Percentiles rank a stretch among this genome's conserved stretches.
Evolutionary conservation across 495 filamentous ascomycete genomes (phyloP).

Genomic region (Lophium mytilinum): DNA sequence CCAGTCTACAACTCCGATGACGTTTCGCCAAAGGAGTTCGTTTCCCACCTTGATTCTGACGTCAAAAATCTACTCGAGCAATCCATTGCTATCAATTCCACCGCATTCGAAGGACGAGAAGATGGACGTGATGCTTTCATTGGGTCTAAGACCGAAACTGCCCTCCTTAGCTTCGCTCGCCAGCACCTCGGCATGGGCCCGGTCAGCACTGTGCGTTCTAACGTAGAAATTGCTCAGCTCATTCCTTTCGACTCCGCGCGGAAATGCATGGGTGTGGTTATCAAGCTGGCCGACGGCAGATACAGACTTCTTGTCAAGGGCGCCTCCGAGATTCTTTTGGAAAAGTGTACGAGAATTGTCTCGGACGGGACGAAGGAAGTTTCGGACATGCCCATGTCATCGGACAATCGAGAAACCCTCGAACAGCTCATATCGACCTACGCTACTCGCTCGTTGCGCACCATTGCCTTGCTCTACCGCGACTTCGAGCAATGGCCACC

Average conservation of each 20-base stretch:
- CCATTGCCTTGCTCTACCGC: constrained; percentile 77
- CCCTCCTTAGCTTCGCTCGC: constrained; percentile 52
- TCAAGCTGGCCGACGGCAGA: constrained; percentile 46
- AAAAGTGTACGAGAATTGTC: constrained; percentile 57
- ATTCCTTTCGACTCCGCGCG: constrained; percentile 61
- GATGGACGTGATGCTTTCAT: constrained; percentile 47
- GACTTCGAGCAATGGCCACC: constrained; percentile 91
- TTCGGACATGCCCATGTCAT: constrained; percentile 18
- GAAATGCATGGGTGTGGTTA: constrained; percentile 62
- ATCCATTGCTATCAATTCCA: constrained; percentile 58
- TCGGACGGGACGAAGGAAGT: constrained; percentile 58
- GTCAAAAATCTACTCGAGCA: constrained; percentile 48
- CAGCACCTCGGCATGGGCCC: constrained; percentile 56
- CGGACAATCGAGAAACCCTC: constrained; percentile 42
- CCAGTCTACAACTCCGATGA: constrained; percentile 31
- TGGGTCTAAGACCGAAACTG: constrained; percentile 68
- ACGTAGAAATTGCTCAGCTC: constrained; percentile 52
- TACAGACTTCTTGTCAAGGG: constrained; percentile 63
- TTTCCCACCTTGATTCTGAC: constrained; percentile 44
- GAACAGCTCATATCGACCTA: constrained; percentile 63
- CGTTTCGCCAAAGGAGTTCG: constrained; percentile 51
- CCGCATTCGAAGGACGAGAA: constrained; percentile 56
- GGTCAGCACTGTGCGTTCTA: constrained; percentile 49
- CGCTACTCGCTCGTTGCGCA: constrained; percentile 73
- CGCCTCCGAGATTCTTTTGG: constrained; percentile 62